Conservation (phyloP, 371 early-diverging fungal genomes). For the Mucor racemosus region DNA sequence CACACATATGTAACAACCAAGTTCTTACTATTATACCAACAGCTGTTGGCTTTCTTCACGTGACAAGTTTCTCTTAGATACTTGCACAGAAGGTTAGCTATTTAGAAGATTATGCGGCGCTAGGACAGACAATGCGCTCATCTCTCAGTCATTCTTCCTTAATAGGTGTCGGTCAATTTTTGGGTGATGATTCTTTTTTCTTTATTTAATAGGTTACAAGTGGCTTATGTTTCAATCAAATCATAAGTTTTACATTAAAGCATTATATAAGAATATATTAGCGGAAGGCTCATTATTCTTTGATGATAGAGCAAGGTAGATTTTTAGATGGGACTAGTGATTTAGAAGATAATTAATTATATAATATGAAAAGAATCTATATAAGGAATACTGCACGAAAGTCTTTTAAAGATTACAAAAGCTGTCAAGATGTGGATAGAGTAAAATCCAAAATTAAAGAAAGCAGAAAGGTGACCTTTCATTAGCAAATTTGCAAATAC, state of each 20-base stretch:
- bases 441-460: slow-evolving; percentile 43
- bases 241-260: slow-evolving; percentile 35
- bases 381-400: slow-evolving; percentile 34
- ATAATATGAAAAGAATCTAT: slow-evolving; percentile 29
- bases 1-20: not conserved
- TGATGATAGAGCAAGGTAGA: slow-evolving; percentile 52
- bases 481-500: not conserved
- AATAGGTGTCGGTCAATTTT: not conserved
- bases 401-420: slow-evolving; percentile 37
- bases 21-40: not conserved
- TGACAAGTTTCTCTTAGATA: not conserved
- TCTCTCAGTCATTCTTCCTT: not conserved
- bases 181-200: not conserved
- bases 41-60: slow-evolving; percentile 8
- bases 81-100: no score
- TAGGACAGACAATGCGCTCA: slow-evolving; percentile 1
- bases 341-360: not conserved
- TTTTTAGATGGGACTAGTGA: not conserved
- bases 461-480: slow-evolving; percentile 37
- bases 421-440: slow-evolving; percentile 32
- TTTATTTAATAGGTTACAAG: not conserved
- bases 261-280: slow-evolving; percentile 43
- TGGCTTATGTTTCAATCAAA: slow-evolving; percentile 27
- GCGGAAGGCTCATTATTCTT: slow-evolving; percentile 41
- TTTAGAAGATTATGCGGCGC: not conserved